A percentile compares a stretch with the other conserved stretches of the same genome.
Evolutionary conservation across 805 yeast genomes (phyloP).

Genomic region (Saccharomycopsis capsularis): DNA sequence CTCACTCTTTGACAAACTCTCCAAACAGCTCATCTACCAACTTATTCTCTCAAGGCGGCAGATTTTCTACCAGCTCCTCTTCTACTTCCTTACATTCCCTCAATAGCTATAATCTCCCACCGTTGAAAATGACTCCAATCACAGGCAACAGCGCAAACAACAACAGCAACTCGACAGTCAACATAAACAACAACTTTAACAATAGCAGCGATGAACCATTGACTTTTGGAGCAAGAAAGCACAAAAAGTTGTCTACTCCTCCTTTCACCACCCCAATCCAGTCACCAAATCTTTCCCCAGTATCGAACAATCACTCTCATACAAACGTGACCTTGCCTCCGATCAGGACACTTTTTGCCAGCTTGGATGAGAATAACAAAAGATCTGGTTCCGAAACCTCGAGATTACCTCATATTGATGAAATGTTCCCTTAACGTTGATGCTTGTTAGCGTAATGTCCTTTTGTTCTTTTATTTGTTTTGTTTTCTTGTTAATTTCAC

Average conservation of each 20-base stretch:
- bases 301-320: neutral
- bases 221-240: constrained; percentile 14
- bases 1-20: constrained; percentile 37
- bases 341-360: constrained; percentile 15
- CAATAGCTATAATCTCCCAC: constrained; percentile 6
- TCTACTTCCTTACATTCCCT: constrained; percentile 16
- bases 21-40: constrained; percentile 30
- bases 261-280: constrained; percentile 19
- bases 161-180: neutral
- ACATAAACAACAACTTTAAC: neutral
- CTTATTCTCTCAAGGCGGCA: constrained; percentile 7
- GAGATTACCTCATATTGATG: constrained; percentile 18
- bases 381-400: neutral
- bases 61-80: constrained; percentile 9
- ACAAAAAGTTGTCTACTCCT: constrained; percentile 9
- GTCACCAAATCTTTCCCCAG: constrained; percentile 15
- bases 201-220: constrained; percentile 12
- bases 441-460: too few relatives aligned
- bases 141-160: neutral
- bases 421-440: constrained; percentile 12
- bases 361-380: constrained; percentile 14
- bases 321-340: constrained; percentile 15
- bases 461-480: too few relatives aligned
- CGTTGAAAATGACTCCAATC: constrained; percentile 6
- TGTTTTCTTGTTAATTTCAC: too few relatives aligned